Percentiles rank a stretch among this genome's conserved stretches.
Evolutionary conservation across 2,329 filamentous ascomycete species (phyloP).

Genomic region (Aspergillus flavus): DNA sequence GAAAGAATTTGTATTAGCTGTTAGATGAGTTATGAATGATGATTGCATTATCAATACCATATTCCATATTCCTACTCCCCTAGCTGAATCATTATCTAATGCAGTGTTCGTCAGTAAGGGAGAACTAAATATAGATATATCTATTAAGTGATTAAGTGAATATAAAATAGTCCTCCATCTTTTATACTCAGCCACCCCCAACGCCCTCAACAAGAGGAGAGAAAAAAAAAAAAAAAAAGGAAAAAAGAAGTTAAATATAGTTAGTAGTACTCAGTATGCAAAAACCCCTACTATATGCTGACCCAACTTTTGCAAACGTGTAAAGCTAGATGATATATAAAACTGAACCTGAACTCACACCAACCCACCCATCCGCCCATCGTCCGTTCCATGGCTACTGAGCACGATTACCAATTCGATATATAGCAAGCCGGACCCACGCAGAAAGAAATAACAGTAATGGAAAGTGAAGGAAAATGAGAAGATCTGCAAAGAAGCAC

Average conservation of each 20-base stretch:
- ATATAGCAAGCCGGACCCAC: background rate
- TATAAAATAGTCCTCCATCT: background rate
- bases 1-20: slow-evolving; percentile 4
- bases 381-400: background rate
- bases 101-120: background rate
- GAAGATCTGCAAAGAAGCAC: background rate
- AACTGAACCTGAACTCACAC: background rate
- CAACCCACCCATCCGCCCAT: background rate
- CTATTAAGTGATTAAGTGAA: too few relatives aligned
- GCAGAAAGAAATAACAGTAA: background rate
- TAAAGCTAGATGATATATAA: background rate
- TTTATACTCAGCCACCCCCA: background rate
- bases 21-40: slow-evolving; percentile 22
- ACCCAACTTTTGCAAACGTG: background rate
- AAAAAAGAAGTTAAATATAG: background rate
- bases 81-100: too few relatives aligned
- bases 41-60: background rate
- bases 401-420: background rate
- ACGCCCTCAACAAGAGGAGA: background rate
- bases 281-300: background rate
- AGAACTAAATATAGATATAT: background rate
- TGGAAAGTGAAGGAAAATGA: background rate
- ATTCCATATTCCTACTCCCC: too few relatives aligned
- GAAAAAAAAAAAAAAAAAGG: background rate
- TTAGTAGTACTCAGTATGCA: background rate